Conservation (phyloP, 2,329 filamentous ascomycete species). For the Purpureocillium takamizusanense region DNA sequence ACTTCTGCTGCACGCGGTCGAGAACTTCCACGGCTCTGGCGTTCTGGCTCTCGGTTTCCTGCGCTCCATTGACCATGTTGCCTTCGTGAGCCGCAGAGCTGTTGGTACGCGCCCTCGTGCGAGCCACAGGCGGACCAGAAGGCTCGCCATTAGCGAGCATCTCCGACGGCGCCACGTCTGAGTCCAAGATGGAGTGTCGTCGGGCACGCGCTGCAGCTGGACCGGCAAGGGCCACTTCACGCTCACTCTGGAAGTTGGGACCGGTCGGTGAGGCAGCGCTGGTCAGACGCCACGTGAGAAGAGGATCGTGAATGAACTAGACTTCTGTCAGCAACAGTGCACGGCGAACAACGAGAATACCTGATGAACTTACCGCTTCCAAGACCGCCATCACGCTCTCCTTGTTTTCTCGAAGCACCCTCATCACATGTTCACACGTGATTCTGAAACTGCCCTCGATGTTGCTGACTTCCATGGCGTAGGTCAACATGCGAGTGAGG, state of each 20-base stretch:
- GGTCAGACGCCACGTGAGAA: constrained; percentile 90
- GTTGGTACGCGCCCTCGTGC: constrained; percentile 50
- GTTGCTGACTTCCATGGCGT: constrained; percentile 99
- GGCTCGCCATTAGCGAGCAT: constrained; percentile 38
- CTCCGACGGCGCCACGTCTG: constrained; percentile 49
- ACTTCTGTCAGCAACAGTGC: neutral
- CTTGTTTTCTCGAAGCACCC: constrained; percentile 91
- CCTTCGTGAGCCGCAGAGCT: constrained; percentile 36
- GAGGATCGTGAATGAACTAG: constrained; percentile 97
- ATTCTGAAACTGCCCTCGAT: constrained; percentile 98
- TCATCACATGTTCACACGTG: constrained; percentile 97
- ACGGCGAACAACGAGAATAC: neutral
- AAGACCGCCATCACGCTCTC: constrained; percentile 97
- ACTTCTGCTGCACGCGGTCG: constrained; percentile 85
- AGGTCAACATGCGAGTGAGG: constrained; percentile 95
- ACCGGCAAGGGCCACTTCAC: constrained; percentile 43
- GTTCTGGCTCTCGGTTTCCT: constrained; percentile 76
- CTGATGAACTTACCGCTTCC: constrained; percentile 86
- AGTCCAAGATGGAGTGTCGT: constrained; percentile 61
- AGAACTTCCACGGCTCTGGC: constrained; percentile 87
- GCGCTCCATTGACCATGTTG: constrained; percentile 25
- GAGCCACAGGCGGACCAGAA: constrained; percentile 36
- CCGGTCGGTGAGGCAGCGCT: constrained; percentile 53
- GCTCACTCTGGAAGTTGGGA: constrained; percentile 57
- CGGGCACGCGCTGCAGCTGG: constrained; percentile 43